Evolutionary conservation across 2,329 filamentous ascomycete genomes (phyloP), one percentile per base, ranked within the genome.

Genomic region (Fusarium illudens): DNA sequence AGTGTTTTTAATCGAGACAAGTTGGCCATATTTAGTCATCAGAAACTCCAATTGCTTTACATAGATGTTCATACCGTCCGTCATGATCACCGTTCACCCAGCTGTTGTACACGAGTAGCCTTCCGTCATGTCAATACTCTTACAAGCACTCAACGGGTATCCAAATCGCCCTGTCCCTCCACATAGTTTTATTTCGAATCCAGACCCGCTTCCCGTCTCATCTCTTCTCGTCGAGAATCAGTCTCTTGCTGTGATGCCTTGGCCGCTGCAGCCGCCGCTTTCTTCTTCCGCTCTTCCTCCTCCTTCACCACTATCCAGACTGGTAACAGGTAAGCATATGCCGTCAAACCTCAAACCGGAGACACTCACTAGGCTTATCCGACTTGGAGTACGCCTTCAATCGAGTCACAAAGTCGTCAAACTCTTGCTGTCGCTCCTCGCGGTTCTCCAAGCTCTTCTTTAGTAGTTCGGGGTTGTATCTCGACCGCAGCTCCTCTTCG

Each of bases 381-480:
- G 91, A 96, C 82, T 94, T 96, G 25, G 93, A 92, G 78, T 94
- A 93, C 73, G 95, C 88, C 84, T 97, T 97, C 76, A 99, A 80
- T 73, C 90, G 89, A 50, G 76, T 86, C 27, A 97, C 92, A 75
- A 97, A 98, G 58, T 94, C 87, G 76, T 97, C 92, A 73, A 97
- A 97, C 62, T 97, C 94, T 79, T 94, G 86, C 75, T 96, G 89
- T 63, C 87, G 87, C 77, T 91, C 88, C 60, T 90, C 85, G 17
- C 93, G 87, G 61, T 90, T 87, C 79, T 94, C 94, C n/a, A 97
- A 82, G 65, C 92, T 94, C 75, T 92, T 88, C 79, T 92, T 92
- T 77, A 96, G 92, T n/a, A 99, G 86, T 32, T 98, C 96, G 1
- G 95, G 95, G 79, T 95, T 98, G 83, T 98, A 98, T 79, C 86